These are phyloP conservation scores for Sindora glabra DNA, from an alignment of 306 rosid species.

Conservation along the genomic window DNA sequence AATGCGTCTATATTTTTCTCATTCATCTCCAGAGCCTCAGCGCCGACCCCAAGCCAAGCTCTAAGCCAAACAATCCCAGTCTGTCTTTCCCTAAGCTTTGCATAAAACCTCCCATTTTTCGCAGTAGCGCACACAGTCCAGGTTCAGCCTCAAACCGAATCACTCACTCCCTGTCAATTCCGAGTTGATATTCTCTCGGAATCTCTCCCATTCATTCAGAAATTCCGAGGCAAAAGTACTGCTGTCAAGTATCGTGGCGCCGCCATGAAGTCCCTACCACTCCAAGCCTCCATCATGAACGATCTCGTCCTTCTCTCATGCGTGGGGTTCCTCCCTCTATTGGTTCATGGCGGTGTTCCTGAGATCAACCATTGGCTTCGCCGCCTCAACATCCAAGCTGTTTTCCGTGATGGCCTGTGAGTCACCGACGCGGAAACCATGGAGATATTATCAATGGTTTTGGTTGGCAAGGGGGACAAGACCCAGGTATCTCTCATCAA, in stretches of 20 bases:
- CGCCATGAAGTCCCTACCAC: conserved; percentile 77
- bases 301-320: conserved; percentile 88
- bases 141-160: neutral
- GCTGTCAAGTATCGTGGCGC: conserved; percentile 96
- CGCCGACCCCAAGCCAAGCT: neutral
- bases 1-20: conserved; percentile 27
- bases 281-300: conserved; percentile 82
- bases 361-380: conserved; percentile 84
- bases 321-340: conserved; percentile 76
- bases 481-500: conserved; percentile 65
- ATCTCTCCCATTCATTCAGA: conserved; percentile 91
- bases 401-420: conserved; percentile 83
- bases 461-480: conserved; percentile 84
- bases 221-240: conserved; percentile 84
- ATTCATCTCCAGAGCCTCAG: conserved; percentile 11
- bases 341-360: conserved; percentile 96
- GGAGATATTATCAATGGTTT: conserved; percentile 96
- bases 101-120: neutral
- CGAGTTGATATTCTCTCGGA: conserved; percentile 91
- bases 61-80: neutral
- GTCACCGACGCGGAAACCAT: conserved; percentile 79
- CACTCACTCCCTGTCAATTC: conserved; percentile 49
- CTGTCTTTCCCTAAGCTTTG: conserved; percentile 6
- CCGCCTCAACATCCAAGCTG: conserved; percentile 73
- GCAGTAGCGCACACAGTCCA: conserved; percentile 23